Base-by-base conservation (phyloP, 345 rosid species). In the Salix suchowensis region DNA sequence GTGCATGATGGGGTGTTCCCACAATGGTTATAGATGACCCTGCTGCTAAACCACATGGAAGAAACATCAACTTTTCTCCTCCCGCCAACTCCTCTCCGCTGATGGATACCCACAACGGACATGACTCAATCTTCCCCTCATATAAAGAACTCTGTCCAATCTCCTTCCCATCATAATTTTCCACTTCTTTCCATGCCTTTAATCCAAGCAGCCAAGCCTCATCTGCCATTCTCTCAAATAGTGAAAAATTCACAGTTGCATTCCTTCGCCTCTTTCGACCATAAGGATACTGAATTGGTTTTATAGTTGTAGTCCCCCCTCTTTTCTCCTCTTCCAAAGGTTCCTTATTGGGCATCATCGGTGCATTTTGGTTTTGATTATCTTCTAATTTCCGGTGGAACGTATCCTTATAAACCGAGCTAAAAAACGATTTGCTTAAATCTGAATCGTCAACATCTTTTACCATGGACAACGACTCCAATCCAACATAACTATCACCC, bases 21-120 rank as follows among this genome's bases (percentile, higher is more conserved):
- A 96, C 89, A 77, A 96, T 79, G 3, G 99, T 93, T 71, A 93
- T 87, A 40, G 99, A 96, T 74, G 99, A 96, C 24, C 99, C 97
- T 21, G 92, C 97, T 76, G 91, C 91, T 76, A 93, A 91, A 68
- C 99, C 99, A 84, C 99, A 96, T 11, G 99, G 99, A 76, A 96
- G 95, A 83, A 91, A 89, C 96, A 93, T 84, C 81, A 86, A 78
- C 80, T 86, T 67, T 34, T 90, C 88, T 62, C 89, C 94, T 46
- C 77, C 88, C 32, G 82, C 84, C 86, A 92, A 83, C 72, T 93
- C 95, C 72, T 91, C 94, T 50, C 94, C 92, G 46, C 79, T 90
- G 68, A 82, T 71, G 4, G 98, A 93, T 40, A 93, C 80, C 98
- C 93, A 94, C 9, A 93, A 87, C 77, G 98, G 95, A 26, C 99